Evolutionary conservation across 2,329 filamentous ascomycete genomes (phyloP), one percentile per base, ranked within the genome.

Genomic region (Aspergillus hortae): DNA sequence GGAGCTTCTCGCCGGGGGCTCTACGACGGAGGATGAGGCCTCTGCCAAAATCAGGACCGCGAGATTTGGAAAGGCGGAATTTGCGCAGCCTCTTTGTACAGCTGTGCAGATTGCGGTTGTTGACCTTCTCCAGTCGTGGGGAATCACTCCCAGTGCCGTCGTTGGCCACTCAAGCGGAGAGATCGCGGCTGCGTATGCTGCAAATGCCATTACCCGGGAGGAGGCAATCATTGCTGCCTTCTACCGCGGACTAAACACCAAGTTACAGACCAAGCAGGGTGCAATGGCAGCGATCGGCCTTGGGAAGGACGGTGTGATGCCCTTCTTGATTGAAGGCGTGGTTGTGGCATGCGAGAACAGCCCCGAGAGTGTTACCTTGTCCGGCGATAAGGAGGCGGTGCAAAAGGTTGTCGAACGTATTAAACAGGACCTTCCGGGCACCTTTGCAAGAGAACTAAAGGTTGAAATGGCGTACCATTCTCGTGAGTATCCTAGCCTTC

Each of bases 141-240:
- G 36, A 6, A 17, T 40, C 11, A 40, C 12, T 17, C 36, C 36
- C 12, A 9, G 15, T 9, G 12, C 36, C 12, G 36, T 40, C 14
- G 15, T 40, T 15, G 36, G 36, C 15, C 36, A 40, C 15, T 40
- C 36, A 9, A 40, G 36, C 15, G 36, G 36, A n/a, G 70, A 73
- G 53, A 71, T 73, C 30, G 67, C 61, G 1, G 68, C 68, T 3
- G 69, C 69, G 1, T 73, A 69, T 56, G 64, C 67, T 3, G 57
- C 62, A 0, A 60, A 63, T 2, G 58, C 60, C 3, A 57, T 64
- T 6, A 47, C 56, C 0, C 51, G 53, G n/a, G 30, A 43, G 12
- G 40, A 32, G 9, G 63, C 63, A 0, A 64, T 66, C 0, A 23
- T 52, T 2, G 14, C 61, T n/a, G 57, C 59, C 7, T 65, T 64